Evolutionary conservation across 2,329 filamentous ascomycete species (phyloP).

Genomic region (Coniella lustricola): DNA sequence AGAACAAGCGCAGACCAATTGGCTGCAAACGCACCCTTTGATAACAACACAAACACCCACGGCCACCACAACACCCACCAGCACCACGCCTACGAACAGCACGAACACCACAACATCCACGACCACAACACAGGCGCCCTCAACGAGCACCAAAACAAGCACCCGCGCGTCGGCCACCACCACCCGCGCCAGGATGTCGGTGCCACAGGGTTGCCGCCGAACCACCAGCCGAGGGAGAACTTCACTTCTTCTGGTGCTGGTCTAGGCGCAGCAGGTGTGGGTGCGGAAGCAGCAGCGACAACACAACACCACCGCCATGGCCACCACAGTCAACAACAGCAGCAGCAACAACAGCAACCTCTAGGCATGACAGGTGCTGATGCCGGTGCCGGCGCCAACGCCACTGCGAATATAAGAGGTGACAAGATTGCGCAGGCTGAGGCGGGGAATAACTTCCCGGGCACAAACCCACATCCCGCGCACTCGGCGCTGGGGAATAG

Average conservation of each 20-base stretch:
- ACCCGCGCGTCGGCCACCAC: conserved; percentile 13
- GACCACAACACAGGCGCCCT: background rate
- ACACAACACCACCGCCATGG: too few relatives aligned
- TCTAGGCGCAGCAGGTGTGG: background rate
- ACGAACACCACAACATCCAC: conserved; percentile 5
- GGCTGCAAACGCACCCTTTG: background rate
- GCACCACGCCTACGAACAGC: background rate
- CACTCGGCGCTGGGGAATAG: conserved; percentile 10
- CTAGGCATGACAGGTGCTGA: background rate
- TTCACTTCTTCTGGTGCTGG: background rate
- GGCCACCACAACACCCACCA: conserved; percentile 6
- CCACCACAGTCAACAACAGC: background rate
- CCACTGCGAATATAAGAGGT: background rate
- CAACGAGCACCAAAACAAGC: conserved; percentile 2
- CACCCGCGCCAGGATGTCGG: conserved; percentile 15
- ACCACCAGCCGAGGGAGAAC: conserved; percentile 3
- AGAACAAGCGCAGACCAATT: conserved; percentile 7
- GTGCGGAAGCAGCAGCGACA: too few relatives aligned
- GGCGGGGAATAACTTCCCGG: conserved; percentile 17
- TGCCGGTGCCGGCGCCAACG: background rate
- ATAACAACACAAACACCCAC: background rate
- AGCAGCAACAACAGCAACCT: background rate
- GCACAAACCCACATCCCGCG: conserved; percentile 17
- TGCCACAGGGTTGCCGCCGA: conserved; percentile 5
- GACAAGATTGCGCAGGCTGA: conserved; percentile 10